Evolutionary conservation across 345 rosid species (phyloP).

Genomic region (Eucalyptus rudis): DNA sequence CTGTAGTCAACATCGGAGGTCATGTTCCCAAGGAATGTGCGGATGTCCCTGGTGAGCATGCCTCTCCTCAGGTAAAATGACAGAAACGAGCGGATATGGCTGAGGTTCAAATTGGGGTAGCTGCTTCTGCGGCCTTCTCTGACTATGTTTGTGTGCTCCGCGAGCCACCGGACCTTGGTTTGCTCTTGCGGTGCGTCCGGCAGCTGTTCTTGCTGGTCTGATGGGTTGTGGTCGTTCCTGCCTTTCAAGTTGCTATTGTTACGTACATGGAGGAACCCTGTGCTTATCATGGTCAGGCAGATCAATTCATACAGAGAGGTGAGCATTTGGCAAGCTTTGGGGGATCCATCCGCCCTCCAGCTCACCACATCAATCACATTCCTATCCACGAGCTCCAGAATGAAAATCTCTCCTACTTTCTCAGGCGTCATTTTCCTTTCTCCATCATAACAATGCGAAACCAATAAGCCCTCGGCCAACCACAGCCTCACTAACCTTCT

Average conservation of each 20-base stretch:
- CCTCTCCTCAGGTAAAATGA: background rate
- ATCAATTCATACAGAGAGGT: background rate
- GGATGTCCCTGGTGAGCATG: background rate
- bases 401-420: background rate
- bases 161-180: background rate
- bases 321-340: background rate
- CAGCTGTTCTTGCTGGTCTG: background rate
- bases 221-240: rapidly evolving
- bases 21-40: too few relatives aligned
- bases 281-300: background rate
- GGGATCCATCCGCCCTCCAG: background rate
- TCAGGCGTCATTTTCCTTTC: background rate
- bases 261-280: background rate
- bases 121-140: rapidly evolving
- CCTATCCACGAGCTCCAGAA: background rate
- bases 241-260: background rate
- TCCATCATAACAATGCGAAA: background rate
- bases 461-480: conserved; percentile 6
- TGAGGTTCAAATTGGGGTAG: background rate
- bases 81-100: background rate
- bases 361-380: conserved; percentile 1
- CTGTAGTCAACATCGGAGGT: too few relatives aligned
- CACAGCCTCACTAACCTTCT: conserved; percentile 9
- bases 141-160: background rate
- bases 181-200: rapidly evolving